Evolutionary conservation across 768 basidiomycete species (phyloP).

Genomic region (Mycena leptocephala): DNA sequence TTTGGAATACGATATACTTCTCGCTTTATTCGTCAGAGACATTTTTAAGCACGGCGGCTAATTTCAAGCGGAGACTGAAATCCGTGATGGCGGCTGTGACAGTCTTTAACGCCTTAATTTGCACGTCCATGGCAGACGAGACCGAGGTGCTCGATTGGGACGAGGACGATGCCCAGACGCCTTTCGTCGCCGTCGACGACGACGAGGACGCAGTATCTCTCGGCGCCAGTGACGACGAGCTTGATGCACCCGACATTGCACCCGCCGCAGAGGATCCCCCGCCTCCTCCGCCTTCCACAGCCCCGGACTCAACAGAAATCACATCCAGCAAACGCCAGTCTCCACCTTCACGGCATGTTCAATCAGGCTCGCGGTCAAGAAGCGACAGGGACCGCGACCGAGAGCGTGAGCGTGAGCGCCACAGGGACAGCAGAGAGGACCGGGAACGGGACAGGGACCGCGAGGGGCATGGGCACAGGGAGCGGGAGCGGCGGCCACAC

Average conservation of each 20-base stretch:
- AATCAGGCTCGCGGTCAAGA: constrained; percentile 6
- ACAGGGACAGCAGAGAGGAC: constrained; percentile 29
- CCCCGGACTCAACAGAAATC: not conserved
- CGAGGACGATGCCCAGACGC: constrained; percentile 59
- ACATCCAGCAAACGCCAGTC: constrained; percentile 12
- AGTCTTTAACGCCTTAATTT: not conserved
- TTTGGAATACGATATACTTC: no score
- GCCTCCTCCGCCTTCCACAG: constrained; percentile 3
- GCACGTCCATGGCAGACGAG: constrained; percentile 74
- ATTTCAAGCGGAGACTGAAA: no score
- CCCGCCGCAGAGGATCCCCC: not conserved
- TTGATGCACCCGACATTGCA: not conserved
- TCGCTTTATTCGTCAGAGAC: no score
- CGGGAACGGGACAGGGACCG: constrained; percentile 25
- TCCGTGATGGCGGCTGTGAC: no score
- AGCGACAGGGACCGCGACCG: constrained; percentile 2
- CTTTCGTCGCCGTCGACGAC: constrained; percentile 72
- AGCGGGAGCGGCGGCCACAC: constrained; percentile 22
- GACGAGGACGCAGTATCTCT: constrained; percentile 66
- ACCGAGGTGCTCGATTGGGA: constrained; percentile 82
- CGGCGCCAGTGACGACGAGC: constrained; percentile 32
- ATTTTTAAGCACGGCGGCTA: no score
- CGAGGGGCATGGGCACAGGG: constrained; percentile 8
- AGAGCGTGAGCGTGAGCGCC: constrained; percentile 19
- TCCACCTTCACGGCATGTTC: constrained; percentile 4